Evolutionary conservation across 805 yeast species (phyloP).

Genomic region (Ogataea nonfermentans): DNA sequence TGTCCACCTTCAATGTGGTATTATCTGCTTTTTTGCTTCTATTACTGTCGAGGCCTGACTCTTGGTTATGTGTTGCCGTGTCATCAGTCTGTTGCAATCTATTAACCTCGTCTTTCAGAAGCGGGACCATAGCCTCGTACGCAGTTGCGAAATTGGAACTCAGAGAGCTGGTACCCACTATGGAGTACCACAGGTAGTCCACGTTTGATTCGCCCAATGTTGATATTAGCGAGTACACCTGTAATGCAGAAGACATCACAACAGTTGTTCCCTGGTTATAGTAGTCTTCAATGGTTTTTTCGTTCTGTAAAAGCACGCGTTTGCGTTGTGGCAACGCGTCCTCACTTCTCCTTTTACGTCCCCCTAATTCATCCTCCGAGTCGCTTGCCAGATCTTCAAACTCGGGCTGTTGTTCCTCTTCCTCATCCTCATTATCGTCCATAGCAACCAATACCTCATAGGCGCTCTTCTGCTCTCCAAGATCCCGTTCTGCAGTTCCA

Average conservation of each 20-base stretch:
- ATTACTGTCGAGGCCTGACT: conserved; percentile 18
- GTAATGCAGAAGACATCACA: conserved; percentile 71
- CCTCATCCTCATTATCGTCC: conserved; percentile 37
- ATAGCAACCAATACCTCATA: conserved; percentile 50
- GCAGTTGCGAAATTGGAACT: conserved; percentile 72
- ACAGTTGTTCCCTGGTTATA: conserved; percentile 82
- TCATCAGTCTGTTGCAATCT: conserved; percentile 49
- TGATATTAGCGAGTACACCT: conserved; percentile 75
- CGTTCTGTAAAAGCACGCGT: conserved; percentile 43
- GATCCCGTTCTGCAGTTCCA: conserved; percentile 63
- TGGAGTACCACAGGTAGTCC: conserved; percentile 77
- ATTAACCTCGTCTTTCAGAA: conserved; percentile 77
- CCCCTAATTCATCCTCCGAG: conserved; percentile 32
- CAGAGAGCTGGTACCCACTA: conserved; percentile 83
- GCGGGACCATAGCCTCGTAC: conserved; percentile 67
- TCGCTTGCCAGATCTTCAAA: conserved; percentile 30
- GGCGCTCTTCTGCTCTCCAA: conserved; percentile 58
- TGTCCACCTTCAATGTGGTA: conserved; percentile 56
- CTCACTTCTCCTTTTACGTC: conserved; percentile 25
- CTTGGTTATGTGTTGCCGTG: conserved; percentile 6
- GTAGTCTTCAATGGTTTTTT: conserved; percentile 64
- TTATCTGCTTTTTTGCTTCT: conserved; percentile 34
- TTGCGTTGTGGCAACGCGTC: conserved; percentile 37
- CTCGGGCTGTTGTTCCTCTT: conserved; percentile 35
- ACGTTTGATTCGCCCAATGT: conserved; percentile 77